phyloP scores from a whole-genome alignment of 2,329 filamentous ascomycete species.

The Dactylellina sp. region DNA sequence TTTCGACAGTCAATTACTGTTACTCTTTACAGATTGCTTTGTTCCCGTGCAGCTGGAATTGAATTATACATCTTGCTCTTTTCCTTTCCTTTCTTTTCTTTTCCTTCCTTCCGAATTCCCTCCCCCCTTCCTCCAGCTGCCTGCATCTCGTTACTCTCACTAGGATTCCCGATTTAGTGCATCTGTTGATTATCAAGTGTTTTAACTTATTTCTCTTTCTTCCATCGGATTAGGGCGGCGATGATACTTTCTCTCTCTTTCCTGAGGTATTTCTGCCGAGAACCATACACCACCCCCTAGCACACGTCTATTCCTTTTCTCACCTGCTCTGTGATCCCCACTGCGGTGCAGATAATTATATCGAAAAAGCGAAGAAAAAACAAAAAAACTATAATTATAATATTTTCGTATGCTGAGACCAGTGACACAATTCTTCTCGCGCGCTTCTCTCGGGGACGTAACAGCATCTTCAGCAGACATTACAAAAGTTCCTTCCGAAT shows the following conservation, averaged over 20 bases:
- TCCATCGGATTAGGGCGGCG: conserved; percentile 71
- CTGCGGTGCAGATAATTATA: conserved; percentile 38
- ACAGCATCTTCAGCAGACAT: conserved; percentile 72
- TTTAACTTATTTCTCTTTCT: conserved; percentile 34
- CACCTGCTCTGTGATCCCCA: conserved; percentile 25
- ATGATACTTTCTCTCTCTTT: conserved; percentile 81
- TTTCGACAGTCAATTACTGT: conserved; percentile 32
- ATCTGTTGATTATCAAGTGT: conserved; percentile 31
- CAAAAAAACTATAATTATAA: conserved; percentile 13
- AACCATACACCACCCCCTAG: conserved; percentile 25
- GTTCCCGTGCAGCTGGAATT: conserved; percentile 21
- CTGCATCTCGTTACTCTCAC: conserved; percentile 5
- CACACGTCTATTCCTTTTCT: conserved; percentile 7
- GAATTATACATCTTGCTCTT: conserved; percentile 18
- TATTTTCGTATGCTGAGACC: conserved; percentile 52
- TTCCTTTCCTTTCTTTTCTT: not conserved
- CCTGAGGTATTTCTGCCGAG: conserved; percentile 66
- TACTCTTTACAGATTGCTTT: too few species aligned
- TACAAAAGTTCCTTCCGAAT: conserved; percentile 76
- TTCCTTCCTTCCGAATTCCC: conserved; percentile 6
- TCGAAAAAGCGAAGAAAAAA: conserved; percentile 28
- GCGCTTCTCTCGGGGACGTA: conserved; percentile 26
- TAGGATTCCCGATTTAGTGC: conserved; percentile 47
- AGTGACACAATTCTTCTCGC: conserved; percentile 12
- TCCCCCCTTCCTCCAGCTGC: conserved; percentile 5